Base-by-base conservation (phyloP, 306 rosid genomes). In the Carpinus viminea region DNA sequence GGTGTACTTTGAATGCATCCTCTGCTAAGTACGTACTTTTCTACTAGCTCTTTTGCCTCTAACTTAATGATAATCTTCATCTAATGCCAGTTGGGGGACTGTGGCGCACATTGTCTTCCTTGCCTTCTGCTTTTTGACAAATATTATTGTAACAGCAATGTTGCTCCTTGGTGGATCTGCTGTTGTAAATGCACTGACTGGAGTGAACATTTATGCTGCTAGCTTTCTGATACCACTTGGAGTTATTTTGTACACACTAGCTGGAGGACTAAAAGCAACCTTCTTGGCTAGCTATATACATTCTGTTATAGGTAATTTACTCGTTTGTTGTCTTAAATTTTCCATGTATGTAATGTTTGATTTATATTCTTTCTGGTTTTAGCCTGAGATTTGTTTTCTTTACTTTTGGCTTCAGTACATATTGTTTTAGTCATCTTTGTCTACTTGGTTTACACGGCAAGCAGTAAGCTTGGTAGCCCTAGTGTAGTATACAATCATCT, bases 91-190 rank as follows among this genome's bases (percentile, higher is more conserved):
- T 26, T 94, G 98, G 98, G 98, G 98, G 55, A 90, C 92, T 8
- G 78, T 90, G 0, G 92, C 97, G 1, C 97, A 94, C 84, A 66
- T 89, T 60, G 97, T 94, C 68, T 92, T 94, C 85, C 96, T 92
- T 64, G 72, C 76, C 53, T 94, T 94, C 90, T 94, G 97, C 88
- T 88, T 92, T 65, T 54, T 94, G 92, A 94, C 97, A 24, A 94
- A 94, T 54, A 88, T 94, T 51, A 91, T 90, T 60, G 98, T 94
- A 4, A 94, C 95, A 0, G 97, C 98, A 47, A 94, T 94, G 98
- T 83, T 94, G 80, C 95, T 94, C 24, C 98, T 94, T 4, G 98
- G 98, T 45, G 98, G 98, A 73, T 94, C 97, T 47, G 98, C 97
- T 0, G 98, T 92, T 74, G 96, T 92, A 54, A 91, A 90, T 79